phyloP scores from a whole-genome alignment of 2,329 filamentous ascomycete genomes.

The Graphium sp. region DNA sequence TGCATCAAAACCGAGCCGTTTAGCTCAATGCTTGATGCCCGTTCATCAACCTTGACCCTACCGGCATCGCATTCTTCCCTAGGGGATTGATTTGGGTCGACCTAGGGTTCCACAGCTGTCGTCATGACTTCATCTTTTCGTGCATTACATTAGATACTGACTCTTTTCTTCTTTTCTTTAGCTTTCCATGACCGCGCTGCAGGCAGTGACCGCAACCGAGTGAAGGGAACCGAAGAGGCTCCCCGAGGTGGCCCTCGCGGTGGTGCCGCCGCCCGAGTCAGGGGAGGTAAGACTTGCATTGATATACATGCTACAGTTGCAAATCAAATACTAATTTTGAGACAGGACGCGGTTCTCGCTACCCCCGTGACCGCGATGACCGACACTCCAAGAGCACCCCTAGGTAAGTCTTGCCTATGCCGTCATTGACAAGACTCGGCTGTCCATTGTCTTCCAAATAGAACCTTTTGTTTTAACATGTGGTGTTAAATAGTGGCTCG shows the following conservation, averaged over 20 bases:
- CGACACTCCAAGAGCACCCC: conserved; percentile 31
- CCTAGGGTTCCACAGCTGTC: not conserved
- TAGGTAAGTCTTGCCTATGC: conserved; percentile 20
- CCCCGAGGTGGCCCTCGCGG: conserved; percentile 38
- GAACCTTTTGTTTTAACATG: too few relatives aligned
- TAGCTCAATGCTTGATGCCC: conserved; percentile 1
- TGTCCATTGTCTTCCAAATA: not conserved
- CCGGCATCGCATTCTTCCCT: conserved; percentile 3
- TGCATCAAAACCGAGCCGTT: conserved; percentile 6
- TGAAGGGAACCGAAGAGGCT: conserved; percentile 57
- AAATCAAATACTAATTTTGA: too few relatives aligned
- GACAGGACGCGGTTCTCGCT: conserved; percentile 34
- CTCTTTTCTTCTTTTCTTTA: conserved; percentile 17
- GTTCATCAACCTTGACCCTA: not conserved
- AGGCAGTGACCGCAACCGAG: conserved; percentile 68
- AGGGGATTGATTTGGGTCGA: not conserved
- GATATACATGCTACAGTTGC: too few relatives aligned
- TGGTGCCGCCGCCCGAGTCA: conserved; percentile 45
- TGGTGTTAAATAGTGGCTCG: conserved; percentile 54
- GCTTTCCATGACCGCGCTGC: conserved; percentile 82
- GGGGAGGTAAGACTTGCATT: conserved; percentile 29
- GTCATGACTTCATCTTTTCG: not conserved
- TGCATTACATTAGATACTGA: conserved; percentile 1
- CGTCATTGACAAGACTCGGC: not conserved
- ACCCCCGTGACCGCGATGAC: conserved; percentile 36